Base-by-base conservation (phyloP, 2,329 filamentous ascomycete species). In the Monosporascus ibericus region DNA sequence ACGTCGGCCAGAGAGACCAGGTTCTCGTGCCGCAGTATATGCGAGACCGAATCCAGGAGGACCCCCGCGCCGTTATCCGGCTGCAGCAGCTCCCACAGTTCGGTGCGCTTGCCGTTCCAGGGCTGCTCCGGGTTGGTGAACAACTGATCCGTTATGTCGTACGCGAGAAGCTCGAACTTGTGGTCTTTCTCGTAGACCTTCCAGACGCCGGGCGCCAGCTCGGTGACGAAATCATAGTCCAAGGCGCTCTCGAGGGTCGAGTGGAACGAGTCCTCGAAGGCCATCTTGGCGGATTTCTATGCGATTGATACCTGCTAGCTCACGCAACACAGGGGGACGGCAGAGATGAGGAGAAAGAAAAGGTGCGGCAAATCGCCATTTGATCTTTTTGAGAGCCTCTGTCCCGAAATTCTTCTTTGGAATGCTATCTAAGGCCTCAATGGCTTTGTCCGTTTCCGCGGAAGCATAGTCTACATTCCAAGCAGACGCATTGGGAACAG, bases 21-120 rank as follows among this genome's bases (percentile, higher is more conserved):
- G 58, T 80, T 78, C 54, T 76, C 72, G 56, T 80, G 77, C 55
- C 77, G 75, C 52, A 79, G 65, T 27, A 80, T 58, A 46, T 65
- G 62, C 17, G 61, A 56, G 49, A 75, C 53, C 6, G 63, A 48
- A 39, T 56, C 34, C 25, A 67, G 54, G 30, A 72, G 47, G 30
- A 34, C 14, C 6, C 62, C 59, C 25, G 57, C 47, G 7, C 51
- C 51, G 20, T 17, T 14, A 24, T 61, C 52, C 4, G 60, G 54
- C 9, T 55, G 46, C 38, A 62, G 55, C 48, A 65, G 25, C 15
- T 36, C 18, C 11, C 51, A 52, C 9, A 55, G 15, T 4, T 46
- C 47, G 6, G 52, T 56, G 11, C 37, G 11, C 1, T 50, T 51
- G 18, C 56, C 47, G 24, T 54, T 27, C 18, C 7, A 25, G 4